phyloP scores from a whole-genome alignment of 345 rosid species.

The Rubroshorea leprosula region DNA sequence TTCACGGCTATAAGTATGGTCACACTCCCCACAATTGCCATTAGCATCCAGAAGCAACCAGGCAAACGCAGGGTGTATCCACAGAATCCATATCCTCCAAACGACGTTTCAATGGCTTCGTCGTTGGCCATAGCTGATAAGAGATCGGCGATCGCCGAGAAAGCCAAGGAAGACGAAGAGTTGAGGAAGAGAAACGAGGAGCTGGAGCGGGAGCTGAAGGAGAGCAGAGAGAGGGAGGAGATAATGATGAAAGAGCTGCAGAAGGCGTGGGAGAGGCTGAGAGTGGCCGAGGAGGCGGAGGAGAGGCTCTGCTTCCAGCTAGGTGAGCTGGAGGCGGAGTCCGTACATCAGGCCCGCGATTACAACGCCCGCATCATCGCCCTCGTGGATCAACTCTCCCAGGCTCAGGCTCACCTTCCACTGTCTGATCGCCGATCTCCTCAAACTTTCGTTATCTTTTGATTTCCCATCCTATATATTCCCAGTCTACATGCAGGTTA shows the following conservation, averaged over 20 bases:
- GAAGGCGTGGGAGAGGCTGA: slow-evolving; percentile 40
- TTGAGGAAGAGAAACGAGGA: slow-evolving; percentile 44
- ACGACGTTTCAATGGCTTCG: no score
- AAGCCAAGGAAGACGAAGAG: slow-evolving; percentile 11
- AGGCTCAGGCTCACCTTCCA: slow-evolving; percentile 17
- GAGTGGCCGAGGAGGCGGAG: slow-evolving; percentile 80
- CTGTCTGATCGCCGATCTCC: neutral
- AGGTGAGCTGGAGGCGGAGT: slow-evolving; percentile 84
- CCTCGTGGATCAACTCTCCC: slow-evolving; percentile 58
- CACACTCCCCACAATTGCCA: neutral
- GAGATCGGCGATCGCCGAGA: neutral
- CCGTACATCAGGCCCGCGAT: slow-evolving; percentile 60
- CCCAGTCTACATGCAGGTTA: no score
- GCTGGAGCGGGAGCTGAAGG: slow-evolving; percentile 46
- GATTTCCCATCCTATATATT: no score
- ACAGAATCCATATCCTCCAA: neutral
- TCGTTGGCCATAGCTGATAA: neutral
- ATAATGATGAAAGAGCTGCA: slow-evolving; percentile 48
- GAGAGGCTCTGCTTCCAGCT: slow-evolving; percentile 80
- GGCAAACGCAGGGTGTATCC: neutral
- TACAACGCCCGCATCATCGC: slow-evolving; percentile 54
- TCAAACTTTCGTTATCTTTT: no score
- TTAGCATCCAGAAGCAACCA: neutral
- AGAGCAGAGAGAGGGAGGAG: slow-evolving; percentile 47
- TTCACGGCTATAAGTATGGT: slow-evolving; percentile 14